A percentile compares a stretch with the other conserved stretches of the same genome.
These are phyloP conservation scores for Paradendryphiella salina DNA, from an alignment of 2,329 filamentous ascomycete species.

Conservation along the genomic window DNA sequence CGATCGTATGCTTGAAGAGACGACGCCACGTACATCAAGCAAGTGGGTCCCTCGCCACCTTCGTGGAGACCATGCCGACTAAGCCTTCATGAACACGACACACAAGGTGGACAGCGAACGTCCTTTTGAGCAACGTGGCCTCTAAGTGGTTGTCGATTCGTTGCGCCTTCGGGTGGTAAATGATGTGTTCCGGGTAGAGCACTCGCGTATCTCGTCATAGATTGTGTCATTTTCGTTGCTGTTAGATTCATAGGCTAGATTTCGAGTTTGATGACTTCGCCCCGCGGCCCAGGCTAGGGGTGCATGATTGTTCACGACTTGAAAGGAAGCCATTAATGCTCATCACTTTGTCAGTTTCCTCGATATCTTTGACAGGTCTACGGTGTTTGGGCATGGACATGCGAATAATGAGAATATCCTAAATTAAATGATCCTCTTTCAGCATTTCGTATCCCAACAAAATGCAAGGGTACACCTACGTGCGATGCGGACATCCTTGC, in stretches of 20 bases:
- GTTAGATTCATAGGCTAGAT: neutral
- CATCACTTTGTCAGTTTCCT: no score
- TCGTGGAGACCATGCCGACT: slow-evolving; percentile 4
- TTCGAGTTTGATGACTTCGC: neutral
- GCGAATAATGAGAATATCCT: no score
- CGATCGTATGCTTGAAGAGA: slow-evolving; percentile 84
- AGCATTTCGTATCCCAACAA: no score
- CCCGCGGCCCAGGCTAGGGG: neutral
- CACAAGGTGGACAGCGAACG: neutral
- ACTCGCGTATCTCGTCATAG: neutral
- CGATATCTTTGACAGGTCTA: no score
- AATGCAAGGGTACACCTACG: no score
- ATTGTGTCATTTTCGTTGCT: neutral
- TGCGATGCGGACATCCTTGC: no score
- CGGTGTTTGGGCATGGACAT: no score
- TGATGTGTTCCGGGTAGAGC: neutral
- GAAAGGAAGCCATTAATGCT: no score
- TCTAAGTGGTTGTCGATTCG: neutral
- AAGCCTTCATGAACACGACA: neutral
- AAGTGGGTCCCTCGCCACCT: slow-evolving; percentile 67
- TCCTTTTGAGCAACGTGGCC: neutral
- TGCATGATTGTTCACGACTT: neutral
- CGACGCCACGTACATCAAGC: slow-evolving; percentile 70
- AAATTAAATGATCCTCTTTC: no score
- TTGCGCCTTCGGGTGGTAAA: neutral